Percentiles rank a stretch among this genome's conserved stretches.
Conservation (phyloP, 2,329 filamentous ascomycete species). For the Alternaria longipes region DNA sequence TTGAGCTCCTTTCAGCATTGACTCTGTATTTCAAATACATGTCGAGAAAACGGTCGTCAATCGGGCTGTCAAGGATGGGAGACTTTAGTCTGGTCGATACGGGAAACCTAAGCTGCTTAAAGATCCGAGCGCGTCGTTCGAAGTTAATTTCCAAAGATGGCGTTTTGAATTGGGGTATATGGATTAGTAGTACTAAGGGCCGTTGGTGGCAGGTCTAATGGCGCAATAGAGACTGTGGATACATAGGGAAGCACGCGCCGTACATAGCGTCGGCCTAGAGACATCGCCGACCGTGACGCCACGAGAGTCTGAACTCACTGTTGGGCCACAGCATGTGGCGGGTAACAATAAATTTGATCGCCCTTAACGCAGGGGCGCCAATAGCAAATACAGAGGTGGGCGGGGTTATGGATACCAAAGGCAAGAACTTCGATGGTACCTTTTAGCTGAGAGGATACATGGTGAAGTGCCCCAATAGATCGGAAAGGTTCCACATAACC, state of each 20-base stretch:
- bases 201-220: slow-evolving; percentile 25
- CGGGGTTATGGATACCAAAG: slow-evolving; percentile 11
- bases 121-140: slow-evolving; percentile 5
- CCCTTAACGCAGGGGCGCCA: slow-evolving; percentile 22
- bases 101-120: slow-evolving; percentile 6
- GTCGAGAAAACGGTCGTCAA: slow-evolving; percentile 2
- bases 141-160: slow-evolving; percentile 19
- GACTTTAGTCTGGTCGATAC: slow-evolving; percentile 7
- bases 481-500: slow-evolving; percentile 7
- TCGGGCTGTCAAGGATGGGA: background rate
- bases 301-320: slow-evolving; percentile 21
- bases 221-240: slow-evolving; percentile 14
- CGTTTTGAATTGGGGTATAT: slow-evolving; percentile 26
- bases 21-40: slow-evolving; percentile 8
- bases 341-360: slow-evolving; percentile 16
- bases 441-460: slow-evolving; percentile 4
- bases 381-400: slow-evolving; percentile 22
- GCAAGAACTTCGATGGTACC: slow-evolving; percentile 5
- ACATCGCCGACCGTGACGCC: slow-evolving; percentile 29
- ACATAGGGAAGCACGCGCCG: slow-evolving; percentile 6
- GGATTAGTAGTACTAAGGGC: slow-evolving; percentile 29
- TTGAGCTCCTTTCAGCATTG: background rate
- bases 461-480: background rate
- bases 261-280: slow-evolving; percentile 11
- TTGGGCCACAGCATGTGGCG: slow-evolving; percentile 24